A percentile compares a stretch with the other conserved stretches of the same genome.
phyloP scores from a whole-genome alignment of 2,329 filamentous ascomycete species.

The Cordyceps cicadae region DNA sequence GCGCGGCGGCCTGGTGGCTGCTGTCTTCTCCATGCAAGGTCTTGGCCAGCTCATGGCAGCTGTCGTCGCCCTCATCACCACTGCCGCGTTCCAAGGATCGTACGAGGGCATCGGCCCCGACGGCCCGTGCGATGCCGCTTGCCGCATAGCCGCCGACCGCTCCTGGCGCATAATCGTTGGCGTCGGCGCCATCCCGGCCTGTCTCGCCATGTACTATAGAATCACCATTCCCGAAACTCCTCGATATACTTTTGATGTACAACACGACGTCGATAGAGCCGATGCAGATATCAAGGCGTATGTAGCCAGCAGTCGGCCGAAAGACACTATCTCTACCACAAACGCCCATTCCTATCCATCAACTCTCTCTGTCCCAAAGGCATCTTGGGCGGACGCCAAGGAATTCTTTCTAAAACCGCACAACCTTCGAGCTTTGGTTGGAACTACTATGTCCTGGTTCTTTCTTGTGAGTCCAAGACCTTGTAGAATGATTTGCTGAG shows the following conservation, averaged over 20 bases:
- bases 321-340: not conserved
- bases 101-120: slow-evolving; percentile 35
- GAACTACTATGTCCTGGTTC: slow-evolving; percentile 76
- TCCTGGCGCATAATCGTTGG: slow-evolving; percentile 78
- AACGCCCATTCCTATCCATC: slow-evolving; percentile 35
- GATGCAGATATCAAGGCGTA: slow-evolving; percentile 62
- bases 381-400: slow-evolving; percentile 61
- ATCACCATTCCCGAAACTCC: slow-evolving; percentile 81
- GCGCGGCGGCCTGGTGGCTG: slow-evolving; percentile 75
- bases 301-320: slow-evolving; percentile 32
- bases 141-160: slow-evolving; percentile 64
- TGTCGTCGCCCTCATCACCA: slow-evolving; percentile 62
- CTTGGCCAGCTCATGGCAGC: slow-evolving; percentile 69
- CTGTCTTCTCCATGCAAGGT: slow-evolving; percentile 80
- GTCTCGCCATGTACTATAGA: slow-evolving; percentile 75
- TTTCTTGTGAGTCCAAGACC: slow-evolving; percentile 44
- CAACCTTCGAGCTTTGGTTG: slow-evolving; percentile 62
- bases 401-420: slow-evolving; percentile 61
- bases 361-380: slow-evolving; percentile 55
- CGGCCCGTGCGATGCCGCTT: slow-evolving; percentile 49
- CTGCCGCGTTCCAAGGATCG: slow-evolving; percentile 51
- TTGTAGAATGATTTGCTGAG: not conserved
- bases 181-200: slow-evolving; percentile 68
- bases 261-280: slow-evolving; percentile 66
- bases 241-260: slow-evolving; percentile 74